Evolutionary conservation across 495 filamentous ascomycete genomes (phyloP), one percentile per base, ranked within the genome.

Genomic region (Diplogelasinospora grovesii): DNA sequence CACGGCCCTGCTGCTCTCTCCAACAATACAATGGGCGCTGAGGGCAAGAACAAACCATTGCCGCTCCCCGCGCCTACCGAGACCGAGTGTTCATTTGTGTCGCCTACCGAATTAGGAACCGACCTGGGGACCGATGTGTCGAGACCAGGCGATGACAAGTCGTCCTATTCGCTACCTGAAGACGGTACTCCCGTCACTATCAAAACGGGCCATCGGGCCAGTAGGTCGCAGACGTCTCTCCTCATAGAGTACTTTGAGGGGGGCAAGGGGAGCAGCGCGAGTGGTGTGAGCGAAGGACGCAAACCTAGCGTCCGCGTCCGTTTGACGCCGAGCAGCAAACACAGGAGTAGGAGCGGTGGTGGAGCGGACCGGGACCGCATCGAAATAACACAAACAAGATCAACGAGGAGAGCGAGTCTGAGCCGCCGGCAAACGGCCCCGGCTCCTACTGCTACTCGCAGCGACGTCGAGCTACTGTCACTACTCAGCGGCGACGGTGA

Each of bases 191-290:
- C 86, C 26, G 75, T 97, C 50, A 96, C 85, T 37, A 90, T 97
- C 52, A 69, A 81, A 53, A 90, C 89, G 44, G 75, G 75, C 46
- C 79, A 79, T 47, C 78, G 70, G 43, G 61, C 66, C 34, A 73
- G 73, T 52, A 77, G 72, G 52, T 92, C 86, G 33, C 89, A 93
- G 61, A 95, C 92, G 27, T 94, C 87, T 35, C 75, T 99, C 36
- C 70, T 99, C 56, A 99, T 99, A 56, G 92, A 99, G 64, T 96
- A 96, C 62, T 99, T 96, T 57, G 89, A 95, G 64, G 87, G 79
- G 50, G 83, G 85, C 36, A 95, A 92, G 61, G 67, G 69, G 39
- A 45, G 27, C 34, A 53, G 39, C 39, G 55, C 65, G 22, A 71
- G 77, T 27, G 47, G 64, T 27, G 57, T 68, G 35, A 49, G 68